Conservation (phyloP, 139 green algal genomes). For the Micractinium sp. region DNA sequence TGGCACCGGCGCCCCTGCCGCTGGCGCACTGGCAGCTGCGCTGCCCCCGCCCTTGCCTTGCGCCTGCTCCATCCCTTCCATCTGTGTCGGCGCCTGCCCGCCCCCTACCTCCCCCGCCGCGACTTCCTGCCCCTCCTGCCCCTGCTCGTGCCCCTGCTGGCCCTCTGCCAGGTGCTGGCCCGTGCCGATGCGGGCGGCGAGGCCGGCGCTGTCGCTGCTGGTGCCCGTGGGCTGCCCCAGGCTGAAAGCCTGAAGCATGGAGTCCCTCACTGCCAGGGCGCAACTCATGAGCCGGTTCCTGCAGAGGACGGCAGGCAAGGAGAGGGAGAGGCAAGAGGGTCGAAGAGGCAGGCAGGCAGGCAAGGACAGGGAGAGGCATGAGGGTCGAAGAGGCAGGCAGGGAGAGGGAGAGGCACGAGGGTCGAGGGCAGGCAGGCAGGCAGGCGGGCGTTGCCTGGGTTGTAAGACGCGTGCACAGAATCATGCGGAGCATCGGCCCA, state of each 20-base stretch:
- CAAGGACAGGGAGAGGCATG: not conserved
- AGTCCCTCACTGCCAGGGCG: constrained; percentile 11
- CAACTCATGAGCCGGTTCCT: not conserved
- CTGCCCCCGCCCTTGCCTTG: not conserved
- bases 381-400: not conserved
- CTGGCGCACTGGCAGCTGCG: not conserved
- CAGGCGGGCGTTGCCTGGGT: too few species aligned
- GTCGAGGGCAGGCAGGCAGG: not conserved
- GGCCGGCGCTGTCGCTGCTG: not conserved
- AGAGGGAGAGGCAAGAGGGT: not conserved
- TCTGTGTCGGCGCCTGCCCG: too few species aligned
- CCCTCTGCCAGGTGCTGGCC: not conserved
- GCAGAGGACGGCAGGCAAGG: not conserved
- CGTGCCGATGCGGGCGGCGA: not conserved
- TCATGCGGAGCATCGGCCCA: too few species aligned
- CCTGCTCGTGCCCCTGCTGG: not conserved
- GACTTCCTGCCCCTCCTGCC: not conserved
- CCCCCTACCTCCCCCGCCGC: not conserved
- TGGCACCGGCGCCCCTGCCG: not conserved
- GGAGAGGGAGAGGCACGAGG: not conserved
- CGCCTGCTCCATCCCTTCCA: not conserved
- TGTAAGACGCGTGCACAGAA: too few species aligned
- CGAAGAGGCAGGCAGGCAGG: not conserved
- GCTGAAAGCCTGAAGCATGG: constrained; percentile 17
- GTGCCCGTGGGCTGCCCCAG: not conserved